Base-by-base conservation (phyloP, 192 early-diverging fungal genomes). In the Haplosporangium gracile region DNA sequence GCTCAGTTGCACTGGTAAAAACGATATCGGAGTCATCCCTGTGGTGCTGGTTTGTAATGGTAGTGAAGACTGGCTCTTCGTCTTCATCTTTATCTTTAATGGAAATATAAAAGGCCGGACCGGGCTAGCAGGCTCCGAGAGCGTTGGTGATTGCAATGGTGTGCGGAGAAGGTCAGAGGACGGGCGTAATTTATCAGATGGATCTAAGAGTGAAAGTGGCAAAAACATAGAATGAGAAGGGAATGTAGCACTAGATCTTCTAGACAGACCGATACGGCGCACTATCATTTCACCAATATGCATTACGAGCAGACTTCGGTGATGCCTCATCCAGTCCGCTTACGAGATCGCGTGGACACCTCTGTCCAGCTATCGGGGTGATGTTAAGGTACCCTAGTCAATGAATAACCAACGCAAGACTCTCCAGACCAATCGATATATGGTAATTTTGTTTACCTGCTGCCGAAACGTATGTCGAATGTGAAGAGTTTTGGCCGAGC, bases 161-260 rank as follows among this genome's bases (percentile, higher is more conserved):
- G 71, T 72, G 42, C 71, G 71, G 42, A 72, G 71, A 45, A 72
- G 71, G 20, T 45, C 71, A 47, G 71, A 72, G 42, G 71, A 45
- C 40, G 39, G 70, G 18, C 39, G 70, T 18, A 4, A 71, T 18
- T 42, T 39, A n/a, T 40, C 70, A 71, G 22, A 71, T 71, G 70
- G 70, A 15, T n/a, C 70, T 71, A 24, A 71, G 38, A 18, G 70
- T 71, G 39, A 45, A 42, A 20, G 70, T 71, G 32, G 70, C 70
- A 34, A 36, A 74, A 43, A 43, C 1, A 71, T 43, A 43, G 42
- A 43, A 11, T 43, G 70, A 72, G 20, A 57, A 74, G 49, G 39
- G 22, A 9, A 15, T 26, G 40, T 4, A 72, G n/a, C 70, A 72
- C 42, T 0, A 2, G 24, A 57, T 7, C 53, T 57, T 57, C 53